A percentile compares a stretch with the other conserved stretches of the same genome.
Evolutionary conservation across 78 protist species (phyloP).

Genomic region (Paulinella micropora): DNA sequence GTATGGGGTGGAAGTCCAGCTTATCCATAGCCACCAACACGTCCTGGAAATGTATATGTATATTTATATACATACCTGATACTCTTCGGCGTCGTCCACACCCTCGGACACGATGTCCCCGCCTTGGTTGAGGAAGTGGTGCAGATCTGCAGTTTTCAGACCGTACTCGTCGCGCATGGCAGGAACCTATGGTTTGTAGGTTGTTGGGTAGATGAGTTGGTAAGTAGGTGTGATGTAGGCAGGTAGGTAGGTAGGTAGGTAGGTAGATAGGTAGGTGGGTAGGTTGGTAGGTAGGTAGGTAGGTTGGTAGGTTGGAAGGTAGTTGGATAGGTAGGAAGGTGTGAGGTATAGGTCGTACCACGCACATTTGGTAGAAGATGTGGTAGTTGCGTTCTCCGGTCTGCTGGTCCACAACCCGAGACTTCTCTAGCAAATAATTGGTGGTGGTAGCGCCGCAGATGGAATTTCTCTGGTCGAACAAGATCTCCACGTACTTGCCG

Average conservation of each 20-base stretch:
- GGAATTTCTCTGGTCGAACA: not conserved
- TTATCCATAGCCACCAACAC: not conserved
- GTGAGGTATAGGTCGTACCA: too few relatives aligned
- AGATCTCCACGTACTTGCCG: not conserved
- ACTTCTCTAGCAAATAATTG: constrained; percentile 51
- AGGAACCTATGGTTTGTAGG: too few relatives aligned
- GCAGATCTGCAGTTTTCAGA: not conserved
- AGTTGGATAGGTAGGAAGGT: too few relatives aligned
- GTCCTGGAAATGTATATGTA: too few relatives aligned
- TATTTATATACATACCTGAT: constrained; percentile 24
- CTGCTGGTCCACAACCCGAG: constrained; percentile 61
- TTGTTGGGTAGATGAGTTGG: too few relatives aligned
- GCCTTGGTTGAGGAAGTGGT: constrained; percentile 25
- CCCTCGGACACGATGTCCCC: constrained; percentile 45
- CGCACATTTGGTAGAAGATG: constrained; percentile 66
- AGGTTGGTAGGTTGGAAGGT: too few relatives aligned
- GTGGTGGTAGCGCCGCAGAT: constrained; percentile 11
- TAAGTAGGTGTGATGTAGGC: too few relatives aligned
- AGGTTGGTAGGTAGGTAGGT: too few relatives aligned
- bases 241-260: too few relatives aligned
- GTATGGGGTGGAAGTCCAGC: too few relatives aligned
- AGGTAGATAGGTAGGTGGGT: too few relatives aligned
- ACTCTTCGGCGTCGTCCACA: constrained; percentile 49
- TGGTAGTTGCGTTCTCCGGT: constrained; percentile 75
- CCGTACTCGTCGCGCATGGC: not conserved